phyloP scores from a whole-genome alignment of 2,329 filamentous ascomycete species.

The Trichophyton simii region DNA sequence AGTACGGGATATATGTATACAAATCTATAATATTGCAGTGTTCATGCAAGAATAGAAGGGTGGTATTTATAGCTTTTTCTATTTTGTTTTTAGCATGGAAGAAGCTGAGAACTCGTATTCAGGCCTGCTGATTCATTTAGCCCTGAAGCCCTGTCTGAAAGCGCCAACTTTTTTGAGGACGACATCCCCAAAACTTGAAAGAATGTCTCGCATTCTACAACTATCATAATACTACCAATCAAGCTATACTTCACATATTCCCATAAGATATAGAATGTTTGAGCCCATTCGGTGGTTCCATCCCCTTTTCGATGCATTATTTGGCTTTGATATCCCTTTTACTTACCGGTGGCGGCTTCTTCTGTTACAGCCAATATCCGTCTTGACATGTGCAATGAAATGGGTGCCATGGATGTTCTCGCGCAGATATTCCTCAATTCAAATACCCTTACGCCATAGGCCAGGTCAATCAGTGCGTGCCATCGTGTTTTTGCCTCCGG shows the following conservation, averaged over 20 bases:
- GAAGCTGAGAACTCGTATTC: not conserved
- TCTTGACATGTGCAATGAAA: conserved; percentile 29
- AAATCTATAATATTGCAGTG: too few relatives aligned
- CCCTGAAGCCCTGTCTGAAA: not conserved
- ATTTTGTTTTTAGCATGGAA: not conserved
- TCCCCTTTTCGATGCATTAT: conserved; percentile 22
- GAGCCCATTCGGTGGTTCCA: conserved; percentile 7
- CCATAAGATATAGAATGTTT: not conserved
- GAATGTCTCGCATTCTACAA: not conserved
- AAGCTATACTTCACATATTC: not conserved
- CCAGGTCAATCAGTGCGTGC: conserved; percentile 19
- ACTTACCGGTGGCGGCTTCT: conserved; percentile 34
- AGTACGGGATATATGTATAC: too few relatives aligned
- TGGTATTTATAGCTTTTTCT: too few relatives aligned
- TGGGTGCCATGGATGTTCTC: conserved; percentile 28
- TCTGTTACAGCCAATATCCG: conserved; percentile 30
- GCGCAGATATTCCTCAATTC: conserved; percentile 24
- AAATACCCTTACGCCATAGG: conserved; percentile 21
- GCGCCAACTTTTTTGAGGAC: not conserved
- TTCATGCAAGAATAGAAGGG: too few relatives aligned
- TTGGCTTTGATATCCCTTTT: conserved; percentile 27
- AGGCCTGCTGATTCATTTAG: not conserved
- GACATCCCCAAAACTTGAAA: too few relatives aligned
- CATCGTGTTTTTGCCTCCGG: conserved; percentile 24
- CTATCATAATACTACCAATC: not conserved